A percentile compares a stretch with the other conserved stretches of the same genome.
Conservation (phyloP, 139 green algal genomes). For the Microglena sp. region DNA sequence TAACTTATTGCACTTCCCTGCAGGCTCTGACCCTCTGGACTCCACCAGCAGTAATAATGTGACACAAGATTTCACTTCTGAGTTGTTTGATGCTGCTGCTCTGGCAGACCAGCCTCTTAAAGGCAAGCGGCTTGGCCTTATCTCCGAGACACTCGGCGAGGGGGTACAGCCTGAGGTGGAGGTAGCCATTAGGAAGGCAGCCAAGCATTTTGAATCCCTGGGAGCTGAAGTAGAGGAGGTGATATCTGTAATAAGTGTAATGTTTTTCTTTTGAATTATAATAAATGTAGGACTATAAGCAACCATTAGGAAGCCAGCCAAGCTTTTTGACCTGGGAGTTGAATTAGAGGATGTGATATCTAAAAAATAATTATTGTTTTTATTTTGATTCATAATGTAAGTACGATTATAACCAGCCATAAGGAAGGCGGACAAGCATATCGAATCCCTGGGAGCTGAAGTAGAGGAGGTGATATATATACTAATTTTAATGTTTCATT, state of each 20-base stretch:
- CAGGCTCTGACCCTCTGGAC: conserved; percentile 56
- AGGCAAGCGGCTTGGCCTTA: conserved; percentile 62
- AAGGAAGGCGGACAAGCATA: no score
- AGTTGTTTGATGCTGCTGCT: conserved; percentile 27
- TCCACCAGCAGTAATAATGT: conserved; percentile 42
- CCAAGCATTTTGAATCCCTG: conserved; percentile 58
- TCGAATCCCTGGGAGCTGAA: no score
- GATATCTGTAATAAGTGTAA: not conserved
- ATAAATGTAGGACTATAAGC: no score
- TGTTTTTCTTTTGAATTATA: no score
- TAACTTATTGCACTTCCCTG: not conserved
- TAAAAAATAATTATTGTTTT: no score
- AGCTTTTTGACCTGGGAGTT: no score
- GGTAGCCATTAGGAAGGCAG: conserved; percentile 33
- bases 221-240: conserved; percentile 70
- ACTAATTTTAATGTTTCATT: no score
- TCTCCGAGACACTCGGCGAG: conserved; percentile 73
- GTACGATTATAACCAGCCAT: no score
- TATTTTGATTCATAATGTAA: no score
- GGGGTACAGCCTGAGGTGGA: conserved; percentile 52
- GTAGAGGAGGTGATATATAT: no score
- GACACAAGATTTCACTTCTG: conserved; percentile 27
- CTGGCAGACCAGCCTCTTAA: conserved; percentile 49
- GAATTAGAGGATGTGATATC: no score
- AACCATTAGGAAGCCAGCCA: no score